Base-by-base conservation (phyloP, 352 stramenopile species). In the Globisporangium abappressorium region DNA sequence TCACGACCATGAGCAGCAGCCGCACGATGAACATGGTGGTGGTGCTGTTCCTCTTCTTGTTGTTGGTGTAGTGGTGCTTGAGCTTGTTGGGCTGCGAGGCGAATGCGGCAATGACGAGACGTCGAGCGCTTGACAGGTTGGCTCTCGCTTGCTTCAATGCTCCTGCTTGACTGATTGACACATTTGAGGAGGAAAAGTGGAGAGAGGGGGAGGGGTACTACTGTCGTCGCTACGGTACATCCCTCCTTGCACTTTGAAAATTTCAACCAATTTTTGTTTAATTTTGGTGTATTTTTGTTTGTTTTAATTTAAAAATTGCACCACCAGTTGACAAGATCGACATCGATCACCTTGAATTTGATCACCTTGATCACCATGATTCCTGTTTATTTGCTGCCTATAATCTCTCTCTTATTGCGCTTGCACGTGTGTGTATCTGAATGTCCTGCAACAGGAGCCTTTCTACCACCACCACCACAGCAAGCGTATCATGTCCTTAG, bases 401-500 rank as follows among this genome's bases (percentile, higher is more conserved):
- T 43, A 43, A 43, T 43, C 36, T 43, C 36, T 43, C 36, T 43
- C 36, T 18, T 43, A 18, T 43, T 43, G 12, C 36, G 36, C 36
- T 43, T 43, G 36, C 36, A 41, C 1, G 36, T 61, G 9, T n/a
- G 14, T n/a, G 20, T 43, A 9, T 1, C 1, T 7, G 54, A n/a
- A 47, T n/a, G 56, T 33, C 7, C n/a, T 28, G 8, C 8, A 28
- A 12, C n/a, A 49, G 15, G 18, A 49, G 20, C 33, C 7, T 26
- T 8, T 14, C 14, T 60, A 26, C 28, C 49, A 33, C 22, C 26
- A 12, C 20, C 18, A 24, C 7, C 34, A 41, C 14, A 41, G 34
- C 9, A 41, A 18, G 28, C 55, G 8, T 30, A 54, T 26, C 51
- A 5, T 62, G n/a, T 41, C 18, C 33, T 36, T 70, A 87, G 69